phyloP scores from a whole-genome alignment of 2,329 filamentous ascomycete genomes.

The Trichothecium roseum region DNA sequence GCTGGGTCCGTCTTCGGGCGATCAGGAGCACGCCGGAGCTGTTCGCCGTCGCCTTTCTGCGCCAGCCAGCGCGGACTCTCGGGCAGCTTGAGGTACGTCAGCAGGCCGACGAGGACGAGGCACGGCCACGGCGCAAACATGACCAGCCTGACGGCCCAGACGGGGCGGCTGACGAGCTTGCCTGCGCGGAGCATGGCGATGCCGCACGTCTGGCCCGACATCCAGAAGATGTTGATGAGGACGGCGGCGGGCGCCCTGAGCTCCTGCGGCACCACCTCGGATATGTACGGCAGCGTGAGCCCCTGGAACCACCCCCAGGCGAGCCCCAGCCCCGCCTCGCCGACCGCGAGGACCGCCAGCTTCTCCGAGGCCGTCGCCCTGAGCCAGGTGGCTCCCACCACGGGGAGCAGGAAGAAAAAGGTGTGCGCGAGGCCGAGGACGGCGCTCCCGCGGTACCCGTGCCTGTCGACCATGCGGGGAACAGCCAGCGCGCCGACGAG shows the following conservation, averaged over 20 bases:
- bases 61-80: constrained; percentile 29
- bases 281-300: constrained; percentile 24
- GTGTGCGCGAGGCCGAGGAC: too few relatives aligned
- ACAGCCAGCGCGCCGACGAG: neutral
- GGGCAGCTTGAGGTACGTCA: constrained; percentile 20
- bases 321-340: constrained; percentile 24
- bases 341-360: constrained; percentile 15
- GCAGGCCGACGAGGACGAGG: constrained; percentile 19
- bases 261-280: constrained; percentile 20
- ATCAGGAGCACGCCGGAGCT: constrained; percentile 17
- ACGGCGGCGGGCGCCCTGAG: constrained; percentile 25
- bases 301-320: constrained; percentile 23
- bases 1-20: constrained; percentile 14
- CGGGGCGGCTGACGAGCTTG: constrained; percentile 2
- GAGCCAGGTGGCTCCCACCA: too few relatives aligned
- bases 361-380: neutral
- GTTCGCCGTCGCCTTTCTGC: constrained; percentile 16
- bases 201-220: constrained; percentile 25
- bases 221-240: constrained; percentile 29
- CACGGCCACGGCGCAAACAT: constrained; percentile 28
- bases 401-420: too few relatives aligned
- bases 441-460: too few relatives aligned
- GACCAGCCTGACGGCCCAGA: constrained; percentile 26
- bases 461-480: too few relatives aligned
- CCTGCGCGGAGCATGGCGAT: constrained; percentile 21